phyloP scores from a whole-genome alignment of 2,329 filamentous ascomycete species.

The Microsporum canis region DNA sequence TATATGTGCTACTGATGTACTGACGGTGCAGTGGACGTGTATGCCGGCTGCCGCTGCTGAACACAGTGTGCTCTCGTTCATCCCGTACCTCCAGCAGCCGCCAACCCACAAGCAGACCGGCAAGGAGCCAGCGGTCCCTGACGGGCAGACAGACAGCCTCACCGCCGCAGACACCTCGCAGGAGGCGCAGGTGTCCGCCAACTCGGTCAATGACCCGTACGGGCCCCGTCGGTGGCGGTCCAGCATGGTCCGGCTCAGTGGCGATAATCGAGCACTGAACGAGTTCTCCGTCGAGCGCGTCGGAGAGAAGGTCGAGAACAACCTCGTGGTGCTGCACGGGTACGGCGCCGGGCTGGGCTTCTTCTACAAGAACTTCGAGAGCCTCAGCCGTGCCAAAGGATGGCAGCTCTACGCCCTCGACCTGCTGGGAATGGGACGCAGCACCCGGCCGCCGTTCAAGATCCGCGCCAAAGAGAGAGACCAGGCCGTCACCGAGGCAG shows the following conservation, averaged over 20 bases:
- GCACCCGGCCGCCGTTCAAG: slow-evolving; percentile 69
- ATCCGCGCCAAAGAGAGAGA: slow-evolving; percentile 71
- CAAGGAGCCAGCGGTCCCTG: slow-evolving; percentile 16
- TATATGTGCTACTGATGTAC: slow-evolving; percentile 12
- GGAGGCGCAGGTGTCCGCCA: slow-evolving; percentile 36
- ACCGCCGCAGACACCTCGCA: slow-evolving; percentile 29
- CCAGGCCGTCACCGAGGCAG: slow-evolving; percentile 74
- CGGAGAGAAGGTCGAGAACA: slow-evolving; percentile 68
- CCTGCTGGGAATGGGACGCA: slow-evolving; percentile 88
- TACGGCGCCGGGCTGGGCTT: slow-evolving; percentile 94
- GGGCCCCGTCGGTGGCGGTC: slow-evolving; percentile 79
- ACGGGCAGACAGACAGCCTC: slow-evolving; percentile 20
- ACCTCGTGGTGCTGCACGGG: slow-evolving; percentile 88
- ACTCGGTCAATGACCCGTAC: slow-evolving; percentile 57
- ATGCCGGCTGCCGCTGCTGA: slow-evolving; percentile 76
- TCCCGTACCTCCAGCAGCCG: slow-evolving; percentile 68
- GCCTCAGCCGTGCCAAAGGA: slow-evolving; percentile 61
- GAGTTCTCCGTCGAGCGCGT: slow-evolving; percentile 83
- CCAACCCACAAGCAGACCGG: slow-evolving; percentile 57
- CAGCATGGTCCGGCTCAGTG: slow-evolving; percentile 69
- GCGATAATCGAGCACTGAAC: slow-evolving; percentile 78
- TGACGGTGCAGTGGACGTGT: slow-evolving; percentile 58
- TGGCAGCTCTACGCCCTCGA: slow-evolving; percentile 93
- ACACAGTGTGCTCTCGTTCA: slow-evolving; percentile 71
- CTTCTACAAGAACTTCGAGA: slow-evolving; percentile 97